Base-by-base conservation (phyloP, 202 grass and related monocot genomes). In the Zizania palustris region DNA sequence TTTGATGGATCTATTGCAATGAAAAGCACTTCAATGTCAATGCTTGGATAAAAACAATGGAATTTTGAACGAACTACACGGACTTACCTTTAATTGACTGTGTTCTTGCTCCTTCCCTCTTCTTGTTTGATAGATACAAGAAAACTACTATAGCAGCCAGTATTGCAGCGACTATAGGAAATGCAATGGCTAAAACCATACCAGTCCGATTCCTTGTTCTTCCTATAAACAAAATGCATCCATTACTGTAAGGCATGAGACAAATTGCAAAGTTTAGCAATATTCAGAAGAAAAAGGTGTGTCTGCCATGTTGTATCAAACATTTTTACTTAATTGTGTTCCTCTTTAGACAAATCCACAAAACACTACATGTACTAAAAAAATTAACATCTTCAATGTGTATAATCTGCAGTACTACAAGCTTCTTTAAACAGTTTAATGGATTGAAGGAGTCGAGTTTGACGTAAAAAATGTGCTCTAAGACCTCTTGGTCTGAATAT, bases 111-210 rank as follows among this genome's bases (percentile, higher is more conserved):
- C 55, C 45, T 90, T 73, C 89, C 18, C 53, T 90, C 81, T 76
- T 89, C 14, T 73, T 87, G 75, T 46, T 92, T 80, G 18, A 64
- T 5, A 90, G 54, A 70, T 82, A 85, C 71, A 57, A 18, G 42
- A 75, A 96, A 37, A 88, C 53, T n/a, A 80, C 22, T 44, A 61
- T 12, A 74, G 72, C 71, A 28, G 65, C 75, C 2, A 87, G 36
- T 49, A 84, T 5, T 2, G 71, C 86, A 65, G 41, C 38, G 0
- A 76, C 72, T 84, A 92, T 55, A 6, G 89, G 87, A 68, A 92
- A 51, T 37, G 67, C 41, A 80, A 96, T 92, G 15, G 79, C 84
- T 37, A 96, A 83, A 89, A 85, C 49, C 81, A 0, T 86, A 64
- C 49, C 45, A 5, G 72, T 75, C 8, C 21, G 38, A 2, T 82